Evolutionary conservation across 306 rosid species (phyloP).

Genomic region (Vigna reflexopilosa): DNA sequence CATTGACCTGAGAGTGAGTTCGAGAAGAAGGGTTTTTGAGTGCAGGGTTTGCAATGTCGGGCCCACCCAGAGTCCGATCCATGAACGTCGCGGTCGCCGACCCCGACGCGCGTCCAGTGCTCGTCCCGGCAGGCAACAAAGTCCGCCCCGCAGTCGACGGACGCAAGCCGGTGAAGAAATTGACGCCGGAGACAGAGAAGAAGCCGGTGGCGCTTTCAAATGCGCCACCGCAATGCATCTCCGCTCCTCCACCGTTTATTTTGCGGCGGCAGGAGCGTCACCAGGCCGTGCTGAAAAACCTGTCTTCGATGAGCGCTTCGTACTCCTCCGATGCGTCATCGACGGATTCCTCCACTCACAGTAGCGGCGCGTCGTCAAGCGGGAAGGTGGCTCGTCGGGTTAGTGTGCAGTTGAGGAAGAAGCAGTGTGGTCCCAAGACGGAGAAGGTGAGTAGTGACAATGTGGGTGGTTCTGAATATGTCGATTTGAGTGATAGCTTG

Average conservation of each 20-base stretch:
- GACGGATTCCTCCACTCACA: conserved; percentile 71
- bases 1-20: conserved; percentile 43
- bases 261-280: conserved; percentile 56
- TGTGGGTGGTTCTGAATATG: conserved; percentile 44
- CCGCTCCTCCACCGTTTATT: conserved; percentile 42
- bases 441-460: conserved; percentile 51
- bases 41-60: conserved; percentile 65
- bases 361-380: conserved; percentile 66
- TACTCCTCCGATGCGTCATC: conserved; percentile 86
- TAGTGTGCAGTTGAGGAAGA: conserved; percentile 50
- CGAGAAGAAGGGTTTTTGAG: conserved; percentile 32
- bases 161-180: conserved; percentile 60
- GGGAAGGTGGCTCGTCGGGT: conserved; percentile 55
- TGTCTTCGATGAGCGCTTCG: conserved; percentile 73
- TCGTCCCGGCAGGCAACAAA: conserved; percentile 74
- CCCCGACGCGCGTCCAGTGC: conserved; percentile 65
- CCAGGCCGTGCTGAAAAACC: conserved; percentile 49
- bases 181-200: conserved; percentile 58
- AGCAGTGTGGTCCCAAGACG: conserved; percentile 45
- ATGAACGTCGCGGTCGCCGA: conserved; percentile 62
- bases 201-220: conserved; percentile 43
- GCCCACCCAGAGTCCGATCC: conserved; percentile 86
- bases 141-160: conserved; percentile 49
- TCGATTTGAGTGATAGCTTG: conserved; percentile 57
- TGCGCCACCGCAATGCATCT: conserved; percentile 43